Percentiles rank a stretch among this genome's conserved stretches.
Conservation (phyloP, 2,329 filamentous ascomycete species). For the Penicillium sp. region DNA sequence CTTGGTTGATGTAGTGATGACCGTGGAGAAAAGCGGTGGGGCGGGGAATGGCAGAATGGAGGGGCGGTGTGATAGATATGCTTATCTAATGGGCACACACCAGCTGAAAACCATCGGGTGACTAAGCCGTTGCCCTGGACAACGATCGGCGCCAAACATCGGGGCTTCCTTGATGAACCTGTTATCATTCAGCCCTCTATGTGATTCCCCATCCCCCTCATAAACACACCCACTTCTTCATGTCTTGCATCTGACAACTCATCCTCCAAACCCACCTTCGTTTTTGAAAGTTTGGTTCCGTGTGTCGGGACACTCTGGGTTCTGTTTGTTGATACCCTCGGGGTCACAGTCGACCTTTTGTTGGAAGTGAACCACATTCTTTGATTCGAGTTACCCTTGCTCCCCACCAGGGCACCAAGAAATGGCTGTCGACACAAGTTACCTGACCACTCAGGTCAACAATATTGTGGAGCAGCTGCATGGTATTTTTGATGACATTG, state of each 20-base stretch:
- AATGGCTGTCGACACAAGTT: conserved; percentile 79
- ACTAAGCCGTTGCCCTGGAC: conserved; percentile 39
- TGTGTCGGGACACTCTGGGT: conserved; percentile 21
- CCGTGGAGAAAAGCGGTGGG: conserved; percentile 29
- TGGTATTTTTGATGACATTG: conserved; percentile 95
- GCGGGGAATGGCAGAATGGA: conserved; percentile 22
- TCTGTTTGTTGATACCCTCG: conserved; percentile 21
- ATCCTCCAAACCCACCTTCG: conserved; percentile 13
- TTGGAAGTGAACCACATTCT: conserved; percentile 16
- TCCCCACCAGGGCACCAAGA: conserved; percentile 8
- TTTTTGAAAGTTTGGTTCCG: conserved; percentile 19
- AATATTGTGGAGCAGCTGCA: conserved; percentile 91
- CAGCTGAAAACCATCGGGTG: conserved; percentile 11
- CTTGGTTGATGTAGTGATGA: conserved; percentile 10
- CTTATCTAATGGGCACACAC: not conserved
- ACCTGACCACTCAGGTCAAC: conserved; percentile 92
- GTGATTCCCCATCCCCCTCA: conserved; percentile 17
- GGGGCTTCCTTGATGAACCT: conserved; percentile 21
- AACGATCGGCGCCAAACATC: conserved; percentile 35
- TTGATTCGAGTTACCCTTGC: conserved; percentile 8
- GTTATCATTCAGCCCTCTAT: conserved; percentile 22
- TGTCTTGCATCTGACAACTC: conserved; percentile 21
- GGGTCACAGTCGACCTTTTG: conserved; percentile 16
- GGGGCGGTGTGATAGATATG: not conserved
- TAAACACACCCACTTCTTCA: conserved; percentile 22